Base-by-base conservation (phyloP, 1,284 basidiomycete genomes). In the Malassezia dermatis region DNA sequence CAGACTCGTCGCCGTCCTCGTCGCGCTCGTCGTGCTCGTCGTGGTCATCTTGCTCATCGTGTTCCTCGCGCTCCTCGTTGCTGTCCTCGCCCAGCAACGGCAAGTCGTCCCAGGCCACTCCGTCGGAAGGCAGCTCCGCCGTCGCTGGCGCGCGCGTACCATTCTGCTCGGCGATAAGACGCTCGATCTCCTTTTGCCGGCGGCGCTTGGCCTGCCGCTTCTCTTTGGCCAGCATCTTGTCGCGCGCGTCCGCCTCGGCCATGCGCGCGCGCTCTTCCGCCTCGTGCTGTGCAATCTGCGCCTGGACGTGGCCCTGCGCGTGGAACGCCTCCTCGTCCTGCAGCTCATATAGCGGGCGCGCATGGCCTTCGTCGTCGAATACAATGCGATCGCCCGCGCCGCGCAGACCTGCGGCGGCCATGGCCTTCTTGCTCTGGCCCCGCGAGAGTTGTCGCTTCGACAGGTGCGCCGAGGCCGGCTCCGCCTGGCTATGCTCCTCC, bases 181-280 rank as follows among this genome's bases (percentile, higher is more conserved):
- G 80, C 64, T 91, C 88, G 57, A 86, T 82, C 69, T 88, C 84
- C 78, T 93, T 94, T 66, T 88, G 78, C 76, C 88, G 91, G 57
- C 82, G 74, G 77, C 85, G 82, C 62, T 67, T 70, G 27, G 71
- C 71, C 13, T 65, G 51, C 31, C 63, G 61, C 59, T 68, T 69
- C 54, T 70, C 64, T 55, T 60, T 61, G 40, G 62, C 69, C 12
- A 66, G 56, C 54, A 66, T 64, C 58, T 73, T 73, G 53, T 74
- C 71, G 37, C 53, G 50, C 43, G 63, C 51, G 32, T 74, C 72
- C 79, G 86, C 87, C 76, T 90, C 88, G 59, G 81, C 78, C 77
- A 86, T 86, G 80, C 90, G 90, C 73, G 86, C 87, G 73, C 82
- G 84, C 21, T 88, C 90, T 63, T 87, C 83, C 56, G 83, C 55